Evolutionary conservation across 768 basidiomycete species (phyloP).

Genomic region (Astraeus odoratus): DNA sequence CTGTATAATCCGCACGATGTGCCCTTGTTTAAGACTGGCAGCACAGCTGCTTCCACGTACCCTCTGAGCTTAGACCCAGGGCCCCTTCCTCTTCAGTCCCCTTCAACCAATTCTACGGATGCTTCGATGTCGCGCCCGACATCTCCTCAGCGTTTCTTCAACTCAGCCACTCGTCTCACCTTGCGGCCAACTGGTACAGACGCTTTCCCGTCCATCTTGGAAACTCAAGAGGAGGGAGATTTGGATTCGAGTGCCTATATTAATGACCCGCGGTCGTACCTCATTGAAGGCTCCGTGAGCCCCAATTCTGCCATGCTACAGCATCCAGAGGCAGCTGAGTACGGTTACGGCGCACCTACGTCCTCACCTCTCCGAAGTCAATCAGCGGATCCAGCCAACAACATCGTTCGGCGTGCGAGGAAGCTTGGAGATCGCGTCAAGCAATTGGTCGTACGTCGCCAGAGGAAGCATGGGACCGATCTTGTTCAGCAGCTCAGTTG

Average conservation of each 20-base stretch:
- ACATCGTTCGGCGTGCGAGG: conserved; percentile 21
- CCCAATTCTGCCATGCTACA: background rate
- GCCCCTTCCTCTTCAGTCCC: conserved; percentile 11
- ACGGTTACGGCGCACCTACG: conserved; percentile 5
- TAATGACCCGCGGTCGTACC: conserved; percentile 11
- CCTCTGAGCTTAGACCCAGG: conserved; percentile 20
- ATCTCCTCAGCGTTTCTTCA: conserved; percentile 8
- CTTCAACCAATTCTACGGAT: conserved; percentile 11
- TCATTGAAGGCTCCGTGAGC: conserved; percentile 9
- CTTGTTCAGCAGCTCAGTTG: conserved; percentile 17
- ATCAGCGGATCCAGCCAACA: conserved; percentile 8
- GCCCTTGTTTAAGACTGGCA: conserved; percentile 10
- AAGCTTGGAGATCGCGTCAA: conserved; percentile 23
- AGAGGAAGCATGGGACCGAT: conserved; percentile 7
- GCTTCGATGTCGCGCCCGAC: conserved; percentile 11
- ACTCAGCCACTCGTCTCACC: conserved; percentile 11
- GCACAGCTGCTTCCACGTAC: conserved; percentile 19
- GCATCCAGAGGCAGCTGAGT: conserved; percentile 5
- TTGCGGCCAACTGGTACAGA: conserved; percentile 24
- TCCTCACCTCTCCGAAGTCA: conserved; percentile 3
- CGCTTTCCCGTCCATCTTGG: conserved; percentile 25
- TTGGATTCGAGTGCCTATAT: conserved; percentile 11
- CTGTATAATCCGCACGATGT: conserved; percentile 15
- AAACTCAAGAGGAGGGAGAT: conserved; percentile 24
- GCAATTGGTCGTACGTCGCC: conserved; percentile 16